Conservation (phyloP, 805 yeast genomes). For the Saccharomycopsis vini region DNA sequence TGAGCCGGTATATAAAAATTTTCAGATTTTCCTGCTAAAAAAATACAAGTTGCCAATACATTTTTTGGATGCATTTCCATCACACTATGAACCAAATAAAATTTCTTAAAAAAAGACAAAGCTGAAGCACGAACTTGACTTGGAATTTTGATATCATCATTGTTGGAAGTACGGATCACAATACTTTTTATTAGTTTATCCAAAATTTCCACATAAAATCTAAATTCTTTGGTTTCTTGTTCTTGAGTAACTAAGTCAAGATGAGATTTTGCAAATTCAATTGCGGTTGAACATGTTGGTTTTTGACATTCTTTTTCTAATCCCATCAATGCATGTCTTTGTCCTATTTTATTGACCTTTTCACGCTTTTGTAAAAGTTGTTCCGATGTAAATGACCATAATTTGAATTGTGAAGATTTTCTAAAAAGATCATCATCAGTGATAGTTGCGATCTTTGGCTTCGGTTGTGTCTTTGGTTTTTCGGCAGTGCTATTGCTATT, state of each 20-base stretch:
- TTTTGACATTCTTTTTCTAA: slow-evolving; percentile 27
- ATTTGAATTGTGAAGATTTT: slow-evolving; percentile 70
- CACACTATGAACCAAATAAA: slow-evolving; percentile 70
- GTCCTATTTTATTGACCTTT: slow-evolving; percentile 49
- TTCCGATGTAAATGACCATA: slow-evolving; percentile 74
- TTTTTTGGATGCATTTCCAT: slow-evolving; percentile 85
- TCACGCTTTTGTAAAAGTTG: slow-evolving; percentile 42
- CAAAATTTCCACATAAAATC: slow-evolving; percentile 65
- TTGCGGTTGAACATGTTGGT: slow-evolving; percentile 22
- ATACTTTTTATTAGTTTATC: slow-evolving; percentile 54
- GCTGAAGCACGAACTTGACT: slow-evolving; percentile 83
- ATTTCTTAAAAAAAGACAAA: slow-evolving; percentile 68
- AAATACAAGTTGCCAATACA: slow-evolving; percentile 72
- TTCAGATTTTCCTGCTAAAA: slow-evolving; percentile 88
- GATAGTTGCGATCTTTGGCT: slow-evolving; percentile 27
- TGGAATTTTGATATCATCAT: too few species aligned
- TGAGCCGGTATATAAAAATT: slow-evolving; percentile 82
- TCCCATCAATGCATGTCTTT: slow-evolving; percentile 26
- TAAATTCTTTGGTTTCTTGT: slow-evolving; percentile 64
- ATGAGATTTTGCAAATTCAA: slow-evolving; percentile 23
- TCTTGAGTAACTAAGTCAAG: slow-evolving; percentile 44
- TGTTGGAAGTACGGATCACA: too few species aligned
- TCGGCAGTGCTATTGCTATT: background rate
- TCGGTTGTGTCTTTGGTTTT: background rate
- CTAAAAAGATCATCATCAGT: slow-evolving; percentile 84